Evolutionary conservation across 306 rosid genomes (phyloP), one percentile per base, ranked within the genome.

Genomic region (Erythrophleum fordii): DNA sequence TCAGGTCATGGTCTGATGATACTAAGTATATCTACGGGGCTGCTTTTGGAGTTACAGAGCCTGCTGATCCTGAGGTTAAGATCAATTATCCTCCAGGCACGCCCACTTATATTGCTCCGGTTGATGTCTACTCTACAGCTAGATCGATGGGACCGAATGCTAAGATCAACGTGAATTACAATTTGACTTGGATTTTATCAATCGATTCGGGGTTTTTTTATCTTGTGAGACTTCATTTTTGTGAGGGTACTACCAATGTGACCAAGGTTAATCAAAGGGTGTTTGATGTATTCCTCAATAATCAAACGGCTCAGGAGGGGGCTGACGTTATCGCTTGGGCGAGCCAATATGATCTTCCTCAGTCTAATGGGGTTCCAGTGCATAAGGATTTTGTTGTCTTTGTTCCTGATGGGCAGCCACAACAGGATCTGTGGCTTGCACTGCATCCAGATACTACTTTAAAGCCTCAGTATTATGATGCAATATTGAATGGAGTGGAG

Each of bases 151-250:
- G 98, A 22, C 97, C 98, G 1, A 8, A 80, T 56, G 0, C 12
- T 12, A 0, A 37, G 3, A 76, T 93, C 94, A 95, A 86, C 48
- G 17, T 20, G 48, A 90, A 89, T 68, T 95, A 83, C 92, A 95
- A 95, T 74, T 74, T 95, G 87, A 92, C 91, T 78, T 95, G 99
- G 99, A 72, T 93, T 72, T 85, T 93, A 75, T 62, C 93, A 0
- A 78, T 95, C 12, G 98, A 93, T 77, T 72, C 97, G 0, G 97
- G 94, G 68, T 96, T 93, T 84, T 77, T 74, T 22, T 93, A 93
- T 91, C 90, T 96, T 73, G 98, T 92, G 75, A 87, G 99, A 83
- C 97, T 96, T 56, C 97, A 96, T 82, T 93, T 96, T 78, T 93
- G 97, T 76, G 99, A 96, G 89, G 83, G 85, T 44, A 35, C 86